Conservation (phyloP, 805 yeast species). For the Grigorovia humatica region DNA sequence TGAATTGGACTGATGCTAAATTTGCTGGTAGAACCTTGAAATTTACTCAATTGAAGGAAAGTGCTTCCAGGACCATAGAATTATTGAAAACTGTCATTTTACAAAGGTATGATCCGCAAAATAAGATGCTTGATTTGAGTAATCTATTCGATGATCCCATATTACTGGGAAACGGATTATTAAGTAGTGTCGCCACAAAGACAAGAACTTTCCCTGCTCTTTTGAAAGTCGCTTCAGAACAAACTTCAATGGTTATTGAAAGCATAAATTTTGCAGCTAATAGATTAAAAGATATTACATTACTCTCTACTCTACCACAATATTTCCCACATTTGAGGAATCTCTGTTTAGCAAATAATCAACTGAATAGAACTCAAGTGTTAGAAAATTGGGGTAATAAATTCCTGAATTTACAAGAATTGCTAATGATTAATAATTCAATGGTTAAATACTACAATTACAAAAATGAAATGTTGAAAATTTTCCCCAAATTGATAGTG, state of each 20-base stretch:
- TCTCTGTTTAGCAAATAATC: constrained; percentile 71
- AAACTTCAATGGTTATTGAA: constrained; percentile 38
- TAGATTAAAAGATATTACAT: constrained; percentile 48
- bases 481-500: constrained; percentile 72
- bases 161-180: constrained; percentile 51
- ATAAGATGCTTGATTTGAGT: constrained; percentile 60
- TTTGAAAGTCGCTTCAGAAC: constrained; percentile 65
- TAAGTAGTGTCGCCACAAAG: constrained; percentile 48
- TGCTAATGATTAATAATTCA: constrained; percentile 74
- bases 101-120: constrained; percentile 54
- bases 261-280: constrained; percentile 65
- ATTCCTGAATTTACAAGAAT: constrained; percentile 61
- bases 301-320: constrained; percentile 54
- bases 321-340: constrained; percentile 70
- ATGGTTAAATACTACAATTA: constrained; percentile 39
- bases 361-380: constrained; percentile 43
- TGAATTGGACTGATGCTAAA: constrained; percentile 61
- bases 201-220: constrained; percentile 85
- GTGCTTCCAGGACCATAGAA: constrained; percentile 42
- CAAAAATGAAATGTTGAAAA: constrained; percentile 50
- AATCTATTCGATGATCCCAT: constrained; percentile 54
- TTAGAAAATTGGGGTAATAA: constrained; percentile 73
- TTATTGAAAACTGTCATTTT: constrained; percentile 49
- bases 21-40: constrained; percentile 67
- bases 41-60: constrained; percentile 30